phyloP scores from a whole-genome alignment of 192 early-diverging fungal genomes.

The Linnemannia schmuckeri region DNA sequence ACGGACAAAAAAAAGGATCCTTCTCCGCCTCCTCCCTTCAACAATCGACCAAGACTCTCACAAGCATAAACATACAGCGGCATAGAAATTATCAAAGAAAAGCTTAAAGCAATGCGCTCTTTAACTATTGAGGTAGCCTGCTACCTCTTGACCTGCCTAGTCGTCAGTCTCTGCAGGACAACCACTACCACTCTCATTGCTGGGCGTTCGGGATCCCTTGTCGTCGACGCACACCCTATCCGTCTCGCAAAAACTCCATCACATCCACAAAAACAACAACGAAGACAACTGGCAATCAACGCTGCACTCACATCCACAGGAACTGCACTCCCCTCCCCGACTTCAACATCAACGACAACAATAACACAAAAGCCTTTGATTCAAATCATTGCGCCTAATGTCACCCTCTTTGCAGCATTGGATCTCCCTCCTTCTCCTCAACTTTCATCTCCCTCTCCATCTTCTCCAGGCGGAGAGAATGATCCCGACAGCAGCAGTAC shows the following conservation, averaged over 20 bases:
- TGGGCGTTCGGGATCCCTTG: neutral
- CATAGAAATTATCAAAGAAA: neutral
- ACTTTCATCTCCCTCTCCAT: neutral
- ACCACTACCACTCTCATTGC: neutral
- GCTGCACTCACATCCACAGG: neutral
- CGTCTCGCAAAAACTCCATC: neutral
- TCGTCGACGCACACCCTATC: slow-evolving; percentile 36
- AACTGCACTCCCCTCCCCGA: neutral
- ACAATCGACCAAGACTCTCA: neutral
- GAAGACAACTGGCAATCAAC: neutral
- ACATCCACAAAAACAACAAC: neutral
- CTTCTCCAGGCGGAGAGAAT: neutral
- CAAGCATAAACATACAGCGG: neutral
- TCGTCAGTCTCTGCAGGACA: slow-evolving; percentile 25
- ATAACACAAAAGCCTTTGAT: slow-evolving; percentile 25
- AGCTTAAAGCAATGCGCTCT: slow-evolving; percentile 4
- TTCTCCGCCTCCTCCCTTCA: neutral
- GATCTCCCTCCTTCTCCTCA: neutral
- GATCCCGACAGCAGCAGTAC: neutral
- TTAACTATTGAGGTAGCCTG: slow-evolving; percentile 17
- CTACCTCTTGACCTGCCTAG: slow-evolving; percentile 14
- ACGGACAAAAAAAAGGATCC: neutral
- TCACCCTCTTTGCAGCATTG: slow-evolving; percentile 26
- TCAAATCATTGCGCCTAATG: slow-evolving; percentile 33
- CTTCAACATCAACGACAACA: neutral